Evolutionary conservation across 2,329 filamentous ascomycete genomes (phyloP), one percentile per base, ranked within the genome.

Genomic region (Aureobasidium vineae): DNA sequence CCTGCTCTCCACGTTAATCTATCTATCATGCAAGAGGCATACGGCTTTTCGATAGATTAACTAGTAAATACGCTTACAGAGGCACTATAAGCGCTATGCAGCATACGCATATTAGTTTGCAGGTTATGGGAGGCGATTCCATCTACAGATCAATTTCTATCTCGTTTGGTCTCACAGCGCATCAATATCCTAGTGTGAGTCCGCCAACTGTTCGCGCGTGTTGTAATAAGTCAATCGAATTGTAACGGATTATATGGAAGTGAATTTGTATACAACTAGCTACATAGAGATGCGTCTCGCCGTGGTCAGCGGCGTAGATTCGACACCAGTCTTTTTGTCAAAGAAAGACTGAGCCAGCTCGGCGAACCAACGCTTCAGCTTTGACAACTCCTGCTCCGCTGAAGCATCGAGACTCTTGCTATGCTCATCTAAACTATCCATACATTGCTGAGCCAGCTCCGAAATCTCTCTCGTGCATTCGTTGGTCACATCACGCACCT

Each of bases 391-490:
- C 8, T 59, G 38, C 26, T 59, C 54, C 11, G 54, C 54, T 26
- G 54, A 59, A 31, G 54, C 54, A 45, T 59, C 54, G 8, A 59
- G 40, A 11, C 19, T 33, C 3, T n/a, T 45, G 5, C 54, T 59
- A 33, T 59, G 54, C 26, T 59, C 38, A 21, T 59, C 40, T 10
- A 59, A 45, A 33, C 19, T 45, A n/a, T 59, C 54, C 26, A 59
- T 45, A 13, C 54, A 59, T 11, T 63, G 33, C 8, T 63, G 45
- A n/a, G 33, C 60, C 13, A 63, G 11, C 15, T 63, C 60, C 4
- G n/a, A n/a, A 5, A 63, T 41, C 47, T 63, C 60, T 19, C 28
- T 63, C 6, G 60, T 23, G 36, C 36, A 63, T n/a, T 63, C 45
- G 7, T 63, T 45, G 36, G 36, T 28, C 6, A 26, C 41, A 16